Conservation (phyloP, 257 asterid genomes). For the Plectranthus barbatus region DNA sequence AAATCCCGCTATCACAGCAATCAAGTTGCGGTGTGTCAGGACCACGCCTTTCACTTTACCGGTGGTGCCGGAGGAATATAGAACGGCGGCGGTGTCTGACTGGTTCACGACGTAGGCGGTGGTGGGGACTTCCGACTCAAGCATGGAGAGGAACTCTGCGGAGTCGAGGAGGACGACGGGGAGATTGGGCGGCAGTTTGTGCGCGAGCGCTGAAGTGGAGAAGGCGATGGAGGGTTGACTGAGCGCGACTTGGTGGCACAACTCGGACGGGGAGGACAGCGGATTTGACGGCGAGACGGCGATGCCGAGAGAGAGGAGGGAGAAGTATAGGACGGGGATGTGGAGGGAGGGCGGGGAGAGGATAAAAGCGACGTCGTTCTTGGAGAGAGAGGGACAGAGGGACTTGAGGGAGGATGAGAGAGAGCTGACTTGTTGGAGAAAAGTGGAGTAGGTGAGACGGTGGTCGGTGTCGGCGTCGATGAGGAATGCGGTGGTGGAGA, state of each 20-base stretch:
- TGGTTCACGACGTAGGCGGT: conserved; percentile 28
- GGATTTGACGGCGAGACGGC: conserved; percentile 76
- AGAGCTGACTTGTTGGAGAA: conserved; percentile 40
- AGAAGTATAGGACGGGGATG: too few species aligned
- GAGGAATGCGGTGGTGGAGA: conserved; percentile 59
- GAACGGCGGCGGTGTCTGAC: conserved; percentile 59
- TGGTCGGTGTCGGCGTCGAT: conserved; percentile 51
- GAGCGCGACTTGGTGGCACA: conserved; percentile 51
- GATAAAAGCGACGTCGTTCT: conserved; percentile 66
- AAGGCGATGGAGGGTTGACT: conserved; percentile 55
- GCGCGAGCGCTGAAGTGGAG: conserved; percentile 15
- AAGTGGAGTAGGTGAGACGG: conserved; percentile 45
- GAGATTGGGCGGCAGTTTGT: conserved; percentile 35
- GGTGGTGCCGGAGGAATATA: conserved; percentile 90
- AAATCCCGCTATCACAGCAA: conserved; percentile 34
- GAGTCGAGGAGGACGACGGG: conserved; percentile 49
- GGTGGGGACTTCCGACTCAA: conserved; percentile 5
- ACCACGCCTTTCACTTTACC: too few species aligned
- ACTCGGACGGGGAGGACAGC: conserved; percentile 49
- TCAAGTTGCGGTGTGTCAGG: too few species aligned
- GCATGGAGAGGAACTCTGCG: conserved; percentile 44
- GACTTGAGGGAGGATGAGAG: conserved; percentile 48
- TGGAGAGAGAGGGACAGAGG: conserved; percentile 34
- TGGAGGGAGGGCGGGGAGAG: conserved; percentile 63
- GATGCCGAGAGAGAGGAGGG: too few species aligned